Conservation (phyloP, 2,329 filamentous ascomycete species). For the Aspergillus fijiensis region DNA sequence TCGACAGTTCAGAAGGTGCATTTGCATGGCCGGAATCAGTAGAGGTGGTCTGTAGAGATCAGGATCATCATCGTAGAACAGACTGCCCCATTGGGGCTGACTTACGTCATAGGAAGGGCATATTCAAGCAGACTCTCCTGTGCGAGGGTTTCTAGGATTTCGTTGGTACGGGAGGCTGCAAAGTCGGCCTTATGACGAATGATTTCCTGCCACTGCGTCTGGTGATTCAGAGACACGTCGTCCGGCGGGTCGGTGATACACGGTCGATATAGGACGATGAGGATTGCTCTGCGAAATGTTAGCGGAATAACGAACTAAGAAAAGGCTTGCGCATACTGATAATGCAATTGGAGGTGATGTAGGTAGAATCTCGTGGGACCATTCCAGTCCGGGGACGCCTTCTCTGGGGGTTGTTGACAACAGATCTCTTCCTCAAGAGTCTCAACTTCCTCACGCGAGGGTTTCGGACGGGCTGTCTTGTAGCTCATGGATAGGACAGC, state of each 20-base stretch:
- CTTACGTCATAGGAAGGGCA: constrained; percentile 30
- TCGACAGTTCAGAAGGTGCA: constrained; percentile 31
- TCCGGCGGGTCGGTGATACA: constrained; percentile 23
- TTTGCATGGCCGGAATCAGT: constrained; percentile 36
- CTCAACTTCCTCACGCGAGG: constrained; percentile 23
- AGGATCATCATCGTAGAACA: background rate
- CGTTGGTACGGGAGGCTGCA: constrained; percentile 29
- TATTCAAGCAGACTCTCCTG: constrained; percentile 24
- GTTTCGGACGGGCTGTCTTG: constrained; percentile 18
- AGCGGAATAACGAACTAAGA: too few species aligned
- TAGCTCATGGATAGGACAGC: constrained; percentile 27
- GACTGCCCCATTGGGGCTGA: background rate
- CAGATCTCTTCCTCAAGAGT: constrained; percentile 23
- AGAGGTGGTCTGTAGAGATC: constrained; percentile 21
- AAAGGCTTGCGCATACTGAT: constrained; percentile 20
- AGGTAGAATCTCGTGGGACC: constrained; percentile 20
- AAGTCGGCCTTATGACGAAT: constrained; percentile 24
- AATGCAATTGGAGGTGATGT: constrained; percentile 31
- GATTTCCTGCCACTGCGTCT: constrained; percentile 22
- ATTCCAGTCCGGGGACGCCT: constrained; percentile 13
- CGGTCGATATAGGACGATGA: constrained; percentile 32
- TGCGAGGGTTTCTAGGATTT: constrained; percentile 27
- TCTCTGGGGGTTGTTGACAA: constrained; percentile 18
- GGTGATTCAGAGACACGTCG: constrained; percentile 14
- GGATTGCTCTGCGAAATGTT: constrained; percentile 19